Percentiles rank a stretch among this genome's conserved stretches.
These are phyloP conservation scores for Rhodomyrtus tomentosa DNA, from an alignment of 345 rosid genomes.

Conservation along the genomic window DNA sequence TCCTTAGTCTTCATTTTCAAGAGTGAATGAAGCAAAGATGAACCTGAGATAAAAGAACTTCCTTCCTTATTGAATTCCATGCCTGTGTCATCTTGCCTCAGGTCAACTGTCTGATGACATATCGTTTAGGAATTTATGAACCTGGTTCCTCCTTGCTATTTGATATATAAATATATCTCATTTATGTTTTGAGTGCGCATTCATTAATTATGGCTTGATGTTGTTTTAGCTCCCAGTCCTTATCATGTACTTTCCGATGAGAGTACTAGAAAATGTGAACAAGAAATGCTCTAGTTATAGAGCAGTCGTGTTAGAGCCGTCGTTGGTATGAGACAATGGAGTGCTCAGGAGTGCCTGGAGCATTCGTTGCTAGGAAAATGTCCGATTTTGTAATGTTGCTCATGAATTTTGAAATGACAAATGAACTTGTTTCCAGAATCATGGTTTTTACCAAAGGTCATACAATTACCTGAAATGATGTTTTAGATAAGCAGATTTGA, in stretches of 20 bases:
- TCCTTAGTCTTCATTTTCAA: not conserved
- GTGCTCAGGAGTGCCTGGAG: not conserved
- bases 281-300: not conserved
- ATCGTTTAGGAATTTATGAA: not conserved
- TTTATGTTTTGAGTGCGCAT: not conserved
- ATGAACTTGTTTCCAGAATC: not conserved
- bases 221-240: not conserved
- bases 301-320: not conserved
- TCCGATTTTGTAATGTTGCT: not conserved
- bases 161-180: not conserved
- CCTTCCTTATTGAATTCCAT: not conserved
- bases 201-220: not conserved
- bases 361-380: not conserved
- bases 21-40: not conserved
- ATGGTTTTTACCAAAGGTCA: not conserved
- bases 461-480: not conserved
- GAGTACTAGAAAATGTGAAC: not conserved
- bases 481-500: not conserved
- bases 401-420: not conserved
- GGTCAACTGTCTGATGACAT: not conserved
- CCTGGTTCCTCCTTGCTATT: not conserved
- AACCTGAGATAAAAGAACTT: not conserved
- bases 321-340: not conserved
- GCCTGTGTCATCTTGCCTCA: not conserved
- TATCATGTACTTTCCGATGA: not conserved